Conservation (phyloP, 2,329 filamentous ascomycete species). For the Chaetomiaceae sp. region DNA sequence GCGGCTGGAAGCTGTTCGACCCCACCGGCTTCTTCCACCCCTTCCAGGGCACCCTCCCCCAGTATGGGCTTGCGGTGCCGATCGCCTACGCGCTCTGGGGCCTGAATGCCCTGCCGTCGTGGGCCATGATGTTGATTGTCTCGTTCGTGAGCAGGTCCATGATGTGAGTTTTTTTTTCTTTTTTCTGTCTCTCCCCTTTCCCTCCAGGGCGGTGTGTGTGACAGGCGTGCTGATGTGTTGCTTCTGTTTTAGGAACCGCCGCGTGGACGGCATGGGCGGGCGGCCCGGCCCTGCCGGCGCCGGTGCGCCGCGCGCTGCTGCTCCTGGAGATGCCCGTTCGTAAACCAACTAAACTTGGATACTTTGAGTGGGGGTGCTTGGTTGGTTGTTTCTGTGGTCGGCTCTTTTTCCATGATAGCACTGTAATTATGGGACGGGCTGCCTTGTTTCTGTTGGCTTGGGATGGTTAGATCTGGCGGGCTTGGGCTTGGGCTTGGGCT, state of each 20-base stretch:
- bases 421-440: conserved; percentile 13
- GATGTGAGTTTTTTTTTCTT: conserved; percentile 58
- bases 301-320: conserved; percentile 24
- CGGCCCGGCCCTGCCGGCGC: conserved; percentile 17
- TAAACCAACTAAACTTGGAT: conserved; percentile 5
- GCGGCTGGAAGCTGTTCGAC: conserved; percentile 43
- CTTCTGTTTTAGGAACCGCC: conserved; percentile 35
- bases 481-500: not conserved
- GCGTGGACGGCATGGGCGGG: conserved; percentile 21
- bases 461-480: conserved; percentile 1
- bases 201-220: not conserved
- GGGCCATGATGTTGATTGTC: conserved; percentile 72
- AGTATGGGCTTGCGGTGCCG: conserved; percentile 58
- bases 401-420: conserved; percentile 6
- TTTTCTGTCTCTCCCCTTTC: not conserved
- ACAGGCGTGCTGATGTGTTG: conserved; percentile 21
- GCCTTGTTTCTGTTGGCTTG: not conserved
- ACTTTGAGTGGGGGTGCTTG: not conserved
- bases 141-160: conserved; percentile 68
- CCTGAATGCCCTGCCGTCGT: conserved; percentile 63
- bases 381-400: not conserved
- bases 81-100: conserved; percentile 64
- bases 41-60: conserved; percentile 62
- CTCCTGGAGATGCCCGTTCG: conserved; percentile 27
- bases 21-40: conserved; percentile 63